Evolutionary conservation across 495 filamentous ascomycete species (phyloP).

Genomic region (Aspergillus sclerotioniger): DNA sequence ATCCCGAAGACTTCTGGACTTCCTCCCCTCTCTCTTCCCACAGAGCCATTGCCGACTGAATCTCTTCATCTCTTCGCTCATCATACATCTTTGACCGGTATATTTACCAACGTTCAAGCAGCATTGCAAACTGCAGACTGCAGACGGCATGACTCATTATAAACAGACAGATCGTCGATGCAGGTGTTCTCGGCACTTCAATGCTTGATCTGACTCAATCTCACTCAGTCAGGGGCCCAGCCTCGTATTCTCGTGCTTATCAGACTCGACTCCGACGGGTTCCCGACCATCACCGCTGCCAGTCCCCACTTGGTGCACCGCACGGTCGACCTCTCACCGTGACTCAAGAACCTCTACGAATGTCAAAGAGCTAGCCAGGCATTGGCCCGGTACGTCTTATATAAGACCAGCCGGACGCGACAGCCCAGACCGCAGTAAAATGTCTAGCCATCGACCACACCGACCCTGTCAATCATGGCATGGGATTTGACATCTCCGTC

Average conservation of each 20-base stretch:
- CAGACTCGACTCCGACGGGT: not conserved
- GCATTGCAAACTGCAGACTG: too few relatives aligned
- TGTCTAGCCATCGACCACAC: not conserved
- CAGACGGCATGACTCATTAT: too few relatives aligned
- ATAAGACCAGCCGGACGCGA: not conserved
- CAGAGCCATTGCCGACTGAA: too few relatives aligned
- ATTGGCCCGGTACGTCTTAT: not conserved
- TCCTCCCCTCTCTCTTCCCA: too few relatives aligned
- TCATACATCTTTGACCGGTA: too few relatives aligned
- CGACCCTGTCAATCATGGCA: not conserved
- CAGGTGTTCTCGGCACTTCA: too few relatives aligned
- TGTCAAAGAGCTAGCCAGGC: too few relatives aligned
- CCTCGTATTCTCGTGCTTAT: not conserved
- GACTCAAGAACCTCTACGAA: not conserved
- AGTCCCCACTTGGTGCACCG: not conserved
- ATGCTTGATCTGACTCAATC: not conserved
- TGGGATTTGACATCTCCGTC: not conserved
- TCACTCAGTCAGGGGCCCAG: not conserved
- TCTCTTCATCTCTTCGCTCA: too few relatives aligned
- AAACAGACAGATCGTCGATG: too few relatives aligned
- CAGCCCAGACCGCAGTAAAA: too few relatives aligned
- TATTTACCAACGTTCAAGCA: too few relatives aligned
- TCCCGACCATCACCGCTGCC: not conserved
- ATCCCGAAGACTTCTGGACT: too few relatives aligned
- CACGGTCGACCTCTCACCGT: not conserved